A percentile compares a stretch with the other conserved stretches of the same genome.
These are phyloP conservation scores for Candida ponderosae DNA, from an alignment of 805 yeast species.

Conservation along the genomic window DNA sequence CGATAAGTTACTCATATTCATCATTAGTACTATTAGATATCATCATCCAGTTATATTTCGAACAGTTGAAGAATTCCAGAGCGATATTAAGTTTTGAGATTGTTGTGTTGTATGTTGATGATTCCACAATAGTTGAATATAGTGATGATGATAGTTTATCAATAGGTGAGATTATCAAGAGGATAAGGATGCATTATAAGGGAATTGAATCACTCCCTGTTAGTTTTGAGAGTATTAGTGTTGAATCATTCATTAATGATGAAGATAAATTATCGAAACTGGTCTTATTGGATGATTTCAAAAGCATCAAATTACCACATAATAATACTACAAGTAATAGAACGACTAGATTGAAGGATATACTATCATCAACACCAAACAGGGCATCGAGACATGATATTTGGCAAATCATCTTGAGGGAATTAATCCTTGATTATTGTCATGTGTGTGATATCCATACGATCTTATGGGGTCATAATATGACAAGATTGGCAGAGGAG, in stretches of 20 bases:
- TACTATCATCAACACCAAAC: conserved; percentile 34
- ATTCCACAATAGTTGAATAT: conserved; percentile 17
- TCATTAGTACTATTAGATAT: conserved; percentile 68
- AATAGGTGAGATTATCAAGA: conserved; percentile 4
- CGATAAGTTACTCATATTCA: conserved; percentile 60
- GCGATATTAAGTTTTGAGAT: conserved; percentile 65
- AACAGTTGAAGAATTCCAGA: conserved; percentile 53
- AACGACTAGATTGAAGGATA: conserved; percentile 18
- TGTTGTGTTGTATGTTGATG: conserved; percentile 42
- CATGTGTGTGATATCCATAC: conserved; percentile 37
- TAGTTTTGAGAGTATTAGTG: conserved; percentile 30
- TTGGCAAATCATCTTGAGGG: conserved; percentile 35
- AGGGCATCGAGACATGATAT: conserved; percentile 66
- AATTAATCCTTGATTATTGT: conserved; percentile 41
- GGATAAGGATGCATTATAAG: conserved; percentile 13
- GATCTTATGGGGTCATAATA: conserved; percentile 66
- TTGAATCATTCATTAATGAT: conserved; percentile 31
- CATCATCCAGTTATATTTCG: conserved; percentile 48
- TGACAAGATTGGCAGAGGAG: conserved; percentile 78
- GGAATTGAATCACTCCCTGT: conserved; percentile 24
- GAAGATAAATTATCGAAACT: conserved; percentile 21
- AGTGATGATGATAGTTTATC: conserved; percentile 4
- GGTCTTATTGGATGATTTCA: conserved; percentile 23
- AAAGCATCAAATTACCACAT: conserved; percentile 6
- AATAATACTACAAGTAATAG: conserved; percentile 5